Percentiles rank a stretch among this genome's conserved stretches.
Conservation (phyloP, 805 yeast species). For the Candida germanica region DNA sequence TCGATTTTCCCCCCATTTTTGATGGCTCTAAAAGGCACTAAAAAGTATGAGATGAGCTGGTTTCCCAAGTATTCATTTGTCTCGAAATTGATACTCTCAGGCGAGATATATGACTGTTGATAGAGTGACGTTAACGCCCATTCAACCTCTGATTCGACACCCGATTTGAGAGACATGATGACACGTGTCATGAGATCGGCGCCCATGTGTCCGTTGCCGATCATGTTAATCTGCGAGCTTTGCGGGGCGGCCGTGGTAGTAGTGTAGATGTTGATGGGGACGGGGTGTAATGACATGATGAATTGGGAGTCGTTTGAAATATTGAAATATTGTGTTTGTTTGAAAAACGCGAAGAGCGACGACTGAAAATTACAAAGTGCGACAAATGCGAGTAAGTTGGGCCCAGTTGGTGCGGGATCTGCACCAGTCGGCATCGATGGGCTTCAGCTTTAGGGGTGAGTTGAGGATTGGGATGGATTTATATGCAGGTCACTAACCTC, state of each 20-base stretch:
- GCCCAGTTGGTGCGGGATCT: too few species aligned
- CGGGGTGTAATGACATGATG: conserved; percentile 5
- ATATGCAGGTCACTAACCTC: too few species aligned
- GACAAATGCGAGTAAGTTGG: too few species aligned
- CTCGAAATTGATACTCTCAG: conserved; percentile 48
- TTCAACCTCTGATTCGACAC: conserved; percentile 61
- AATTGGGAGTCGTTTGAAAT: too few species aligned
- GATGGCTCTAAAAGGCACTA: conserved; percentile 29
- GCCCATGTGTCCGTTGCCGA: conserved; percentile 47
- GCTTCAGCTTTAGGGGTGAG: too few species aligned
- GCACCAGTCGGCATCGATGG: too few species aligned
- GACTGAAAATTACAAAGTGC: too few species aligned
- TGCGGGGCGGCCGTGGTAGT: background rate
- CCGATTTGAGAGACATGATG: conserved; percentile 65
- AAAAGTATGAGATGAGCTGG: conserved; percentile 37
- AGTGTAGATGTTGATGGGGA: conserved; percentile 8
- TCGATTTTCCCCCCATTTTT: conserved; percentile 18
- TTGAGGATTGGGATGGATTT: too few species aligned
- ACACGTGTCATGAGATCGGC: conserved; percentile 63
- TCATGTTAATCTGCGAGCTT: conserved; percentile 9
- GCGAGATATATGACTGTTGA: conserved; percentile 47
- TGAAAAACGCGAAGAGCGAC: too few species aligned
- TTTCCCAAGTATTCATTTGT: conserved; percentile 40
- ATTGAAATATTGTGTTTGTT: too few species aligned
- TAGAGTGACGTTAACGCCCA: conserved; percentile 64